Evolutionary conservation across 768 basidiomycete species (phyloP).

Genomic region (Boletus vermiculosoides): DNA sequence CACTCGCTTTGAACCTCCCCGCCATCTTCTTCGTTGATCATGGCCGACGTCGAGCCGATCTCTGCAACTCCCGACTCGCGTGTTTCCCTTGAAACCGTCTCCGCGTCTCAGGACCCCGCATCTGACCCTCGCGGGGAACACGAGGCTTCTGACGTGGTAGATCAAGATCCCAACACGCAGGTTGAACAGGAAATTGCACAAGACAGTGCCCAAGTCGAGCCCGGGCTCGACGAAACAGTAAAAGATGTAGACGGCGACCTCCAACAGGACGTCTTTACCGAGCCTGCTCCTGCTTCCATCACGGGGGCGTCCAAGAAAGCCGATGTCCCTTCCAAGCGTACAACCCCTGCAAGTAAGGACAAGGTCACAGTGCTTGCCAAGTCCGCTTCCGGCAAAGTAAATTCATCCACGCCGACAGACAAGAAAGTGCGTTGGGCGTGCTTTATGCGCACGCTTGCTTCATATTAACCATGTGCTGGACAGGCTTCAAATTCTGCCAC

Average conservation of each 20-base stretch:
- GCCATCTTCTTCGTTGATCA: conserved; percentile 29
- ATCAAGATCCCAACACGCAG: conserved; percentile 26
- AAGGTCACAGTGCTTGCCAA: conserved; percentile 43
- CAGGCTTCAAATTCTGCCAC: conserved; percentile 68
- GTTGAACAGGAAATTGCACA: conserved; percentile 21
- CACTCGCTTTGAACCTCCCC: not conserved
- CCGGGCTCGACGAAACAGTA: conserved; percentile 15
- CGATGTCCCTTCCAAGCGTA: conserved; percentile 24
- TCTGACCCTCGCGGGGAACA: conserved; percentile 36
- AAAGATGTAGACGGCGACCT: conserved; percentile 14
- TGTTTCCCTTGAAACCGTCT: conserved; percentile 21
- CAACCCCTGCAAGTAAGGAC: conserved; percentile 26
- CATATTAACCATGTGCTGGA: conserved; percentile 28
- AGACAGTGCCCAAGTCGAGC: conserved; percentile 16
- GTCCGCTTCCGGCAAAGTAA: conserved; percentile 44
- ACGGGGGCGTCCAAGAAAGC: conserved; percentile 29
- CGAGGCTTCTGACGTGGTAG: conserved; percentile 38
- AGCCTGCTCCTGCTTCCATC: conserved; percentile 15
- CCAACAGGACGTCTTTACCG: conserved; percentile 23
- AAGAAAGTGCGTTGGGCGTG: conserved; percentile 58
- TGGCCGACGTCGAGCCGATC: conserved; percentile 37
- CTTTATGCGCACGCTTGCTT: conserved; percentile 19
- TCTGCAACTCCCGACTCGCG: conserved; percentile 22
- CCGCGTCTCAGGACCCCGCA: conserved; percentile 19
- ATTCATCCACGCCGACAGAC: conserved; percentile 53